Evolutionary conservation across 495 filamentous ascomycete species (phyloP), one percentile per base, ranked within the genome.

Genomic region (Hyaloscypha hepaticicola): DNA sequence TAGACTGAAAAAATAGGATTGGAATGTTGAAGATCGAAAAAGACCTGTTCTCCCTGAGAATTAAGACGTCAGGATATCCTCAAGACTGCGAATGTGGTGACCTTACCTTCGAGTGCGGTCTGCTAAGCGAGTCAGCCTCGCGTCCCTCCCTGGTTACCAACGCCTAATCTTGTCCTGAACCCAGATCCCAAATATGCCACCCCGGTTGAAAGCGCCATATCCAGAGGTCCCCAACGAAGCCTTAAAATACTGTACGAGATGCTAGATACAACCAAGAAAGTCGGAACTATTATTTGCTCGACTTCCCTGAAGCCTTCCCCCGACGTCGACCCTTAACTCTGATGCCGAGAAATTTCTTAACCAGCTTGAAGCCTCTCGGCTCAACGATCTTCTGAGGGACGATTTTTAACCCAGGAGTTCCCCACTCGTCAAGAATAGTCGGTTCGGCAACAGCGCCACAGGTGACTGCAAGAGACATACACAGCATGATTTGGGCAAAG

Each of bases 401-500:
- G 31, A 5, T 14, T 41, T 14, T 41, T 14, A 41, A 41, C 14
- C 12, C 38, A 41, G 38, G 38, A 14, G 38, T 5, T 41, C 38
- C 38, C 65, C 59, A 63, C 41, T 67, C 65, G 7, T 62, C 21
- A 12, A 67, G 51, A 8, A 62, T 26, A 0, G 65, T 63, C 22
- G 65, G 65, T 28, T 38, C n/a, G 16, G 65, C 28, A 1, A 59
- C 60, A 41, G 59, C 65, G 1, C 60, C 60, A 59, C 58, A 53
- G 2, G 50, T n/a, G 6, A 34, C 58, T 31, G 16, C 48, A 11
- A 63, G 34, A 16, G 65, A 59, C 65, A 67, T 67, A 55, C 65
- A 67, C 7, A 45, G 59, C n/a, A 45, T 57, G 33, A 67, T 67
- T 14, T 52, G 51, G 2, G 65, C 34, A 33, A 63, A 67, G 5